Conservation (phyloP, 148 eudicot genomes). For the Rhododendron kiyosumense region DNA sequence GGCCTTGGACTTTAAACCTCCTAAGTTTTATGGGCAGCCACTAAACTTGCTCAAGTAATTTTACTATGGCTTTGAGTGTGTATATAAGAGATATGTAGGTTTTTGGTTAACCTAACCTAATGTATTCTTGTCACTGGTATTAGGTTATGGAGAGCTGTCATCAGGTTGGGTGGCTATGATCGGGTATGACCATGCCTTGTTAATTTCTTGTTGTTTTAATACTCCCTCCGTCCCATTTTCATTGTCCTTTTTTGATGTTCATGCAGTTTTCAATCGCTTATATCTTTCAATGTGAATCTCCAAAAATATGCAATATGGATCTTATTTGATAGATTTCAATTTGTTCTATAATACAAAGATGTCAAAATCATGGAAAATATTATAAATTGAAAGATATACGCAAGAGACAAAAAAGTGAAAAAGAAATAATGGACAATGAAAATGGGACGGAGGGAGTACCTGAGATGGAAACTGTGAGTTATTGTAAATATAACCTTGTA, state of each 20-base stretch:
- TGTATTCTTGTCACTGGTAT: slow-evolving; percentile 11
- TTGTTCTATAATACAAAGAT: too few species aligned
- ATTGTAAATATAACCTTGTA: background rate
- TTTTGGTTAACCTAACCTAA: slow-evolving; percentile 2
- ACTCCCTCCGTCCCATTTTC: too few species aligned
- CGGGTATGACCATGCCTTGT: slow-evolving; percentile 44
- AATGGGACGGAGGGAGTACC: too few species aligned
- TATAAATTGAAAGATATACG: too few species aligned
- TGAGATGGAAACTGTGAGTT: background rate
- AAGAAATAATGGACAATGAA: too few species aligned
- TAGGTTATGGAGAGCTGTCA: slow-evolving; percentile 93
- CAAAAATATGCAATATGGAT: too few species aligned
- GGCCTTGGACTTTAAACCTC: slow-evolving; percentile 71
- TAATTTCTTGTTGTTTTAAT: background rate
- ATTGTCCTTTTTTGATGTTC: too few species aligned
- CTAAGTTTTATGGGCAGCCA: slow-evolving; percentile 88
- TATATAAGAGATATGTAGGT: background rate
- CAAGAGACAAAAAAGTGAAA: too few species aligned
- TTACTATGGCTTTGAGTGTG: background rate
- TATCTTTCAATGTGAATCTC: too few species aligned
- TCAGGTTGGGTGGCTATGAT: slow-evolving; percentile 86
- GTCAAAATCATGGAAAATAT: too few species aligned
- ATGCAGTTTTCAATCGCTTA: too few species aligned
- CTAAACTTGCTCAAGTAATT: slow-evolving; percentile 79
- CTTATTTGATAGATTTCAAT: too few species aligned